These are phyloP conservation scores for Thymus mandschuricus DNA, from an alignment of 257 asterid species.

Conservation along the genomic window DNA sequence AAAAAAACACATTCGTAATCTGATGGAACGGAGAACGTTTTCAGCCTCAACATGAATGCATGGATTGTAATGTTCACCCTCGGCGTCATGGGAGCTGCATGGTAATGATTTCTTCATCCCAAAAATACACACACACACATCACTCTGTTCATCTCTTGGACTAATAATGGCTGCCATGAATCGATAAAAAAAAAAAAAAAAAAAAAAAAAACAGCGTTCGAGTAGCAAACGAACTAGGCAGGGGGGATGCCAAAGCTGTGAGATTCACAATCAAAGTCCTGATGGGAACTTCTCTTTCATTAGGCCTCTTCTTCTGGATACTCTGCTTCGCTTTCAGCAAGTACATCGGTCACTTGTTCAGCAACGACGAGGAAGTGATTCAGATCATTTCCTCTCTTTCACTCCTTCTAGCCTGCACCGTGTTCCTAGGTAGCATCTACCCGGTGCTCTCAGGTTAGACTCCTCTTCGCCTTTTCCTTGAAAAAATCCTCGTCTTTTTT, in stretches of 20 bases:
- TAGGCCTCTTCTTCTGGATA: conserved; percentile 52
- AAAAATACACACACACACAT: neutral
- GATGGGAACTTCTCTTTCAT: conserved; percentile 43
- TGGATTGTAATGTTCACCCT: conserved; percentile 69
- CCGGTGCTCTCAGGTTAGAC: conserved; percentile 67
- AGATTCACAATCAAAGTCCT: conserved; percentile 70
- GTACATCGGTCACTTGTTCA: conserved; percentile 61
- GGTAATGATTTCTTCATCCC: neutral
- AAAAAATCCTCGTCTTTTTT: neutral
- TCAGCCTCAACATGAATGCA: conserved; percentile 56
- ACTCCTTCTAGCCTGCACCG: conserved; percentile 55
- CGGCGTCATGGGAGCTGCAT: conserved; percentile 64
- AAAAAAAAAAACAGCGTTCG: conserved; percentile 51
- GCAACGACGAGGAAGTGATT: conserved; percentile 50
- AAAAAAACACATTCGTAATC: neutral
- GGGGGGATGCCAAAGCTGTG: conserved; percentile 73
- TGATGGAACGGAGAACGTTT: neutral
- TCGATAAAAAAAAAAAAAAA: neutral
- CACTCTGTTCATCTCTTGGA: neutral
- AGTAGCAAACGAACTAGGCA: conserved; percentile 77
- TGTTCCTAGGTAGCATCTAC: conserved; percentile 67
- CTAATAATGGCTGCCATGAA: neutral
- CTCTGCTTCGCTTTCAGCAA: conserved; percentile 57
- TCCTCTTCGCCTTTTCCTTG: neutral
- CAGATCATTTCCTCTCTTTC: conserved; percentile 59